Evolutionary conservation across 2,329 filamentous ascomycete genomes (phyloP), one percentile per base, ranked within the genome.

Genomic region (Lithohypha guttulata): DNA sequence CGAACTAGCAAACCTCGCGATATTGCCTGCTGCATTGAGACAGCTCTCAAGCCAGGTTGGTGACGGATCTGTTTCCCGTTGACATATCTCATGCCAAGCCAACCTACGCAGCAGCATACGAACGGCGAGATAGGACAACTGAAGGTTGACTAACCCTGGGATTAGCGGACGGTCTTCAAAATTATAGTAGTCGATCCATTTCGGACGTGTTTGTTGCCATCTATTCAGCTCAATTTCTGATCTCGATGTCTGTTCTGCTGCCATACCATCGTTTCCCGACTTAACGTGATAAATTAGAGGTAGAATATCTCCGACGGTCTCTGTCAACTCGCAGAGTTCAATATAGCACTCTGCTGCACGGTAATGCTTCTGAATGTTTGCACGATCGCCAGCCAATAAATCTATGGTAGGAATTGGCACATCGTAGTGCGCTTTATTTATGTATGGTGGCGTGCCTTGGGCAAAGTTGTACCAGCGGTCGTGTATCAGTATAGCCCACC

Each of bases 401-500:
- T 64, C 59, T 4, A 69, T 53, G 0, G 63, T 66, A 3, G 71
- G 71, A 28, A 71, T 51, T 11, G 71, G 70, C 10, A 75, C 71
- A 44, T 75, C 70, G 46, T 73, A 72, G 48, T 73, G 70, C 17
- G 64, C 63, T 42, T 66, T 66, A 2, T 62, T 58, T 8, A 73
- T 67, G 34, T 71, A 65, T 3, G 71, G 68, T 14, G 71, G 71
- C 2, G 69, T 66, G 3, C 70, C 71, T 48, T 75, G 71, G 3
- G 68, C 69, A 38, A 73, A 66, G 47, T 70, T 72, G 39, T 69
- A 65, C 63, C 71, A 75, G 27, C 69, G 63, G 52, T 75, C 71
- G 41, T 71, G 70, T 26, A 75, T 69, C 2, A 74, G 58, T 2
- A 73, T 66, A 4, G 66, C 70, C 71, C 71, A 75, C 68, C 71